These are phyloP conservation scores for Magnaporthiopsis rhizophila DNA, from an alignment of 2,329 filamentous ascomycete genomes.

Conservation along the genomic window DNA sequence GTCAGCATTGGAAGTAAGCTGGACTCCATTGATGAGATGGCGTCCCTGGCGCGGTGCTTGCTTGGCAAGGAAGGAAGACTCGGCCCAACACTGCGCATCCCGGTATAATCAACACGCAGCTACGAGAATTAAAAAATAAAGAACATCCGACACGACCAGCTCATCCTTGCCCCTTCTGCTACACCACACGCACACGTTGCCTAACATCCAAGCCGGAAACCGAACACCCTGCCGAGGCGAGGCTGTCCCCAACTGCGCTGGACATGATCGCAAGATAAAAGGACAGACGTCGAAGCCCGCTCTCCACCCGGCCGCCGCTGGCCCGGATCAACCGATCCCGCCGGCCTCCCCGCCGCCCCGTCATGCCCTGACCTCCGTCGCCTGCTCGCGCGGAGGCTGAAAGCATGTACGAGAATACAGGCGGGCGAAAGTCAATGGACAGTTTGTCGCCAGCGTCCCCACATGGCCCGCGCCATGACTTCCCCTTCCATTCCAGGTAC, in stretches of 20 bases:
- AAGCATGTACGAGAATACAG: slow-evolving; percentile 52
- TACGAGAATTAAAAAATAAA: background rate
- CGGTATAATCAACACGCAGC: background rate
- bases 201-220: no score
- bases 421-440: slow-evolving; percentile 57
- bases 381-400: slow-evolving; percentile 1
- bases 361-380: slow-evolving; percentile 5
- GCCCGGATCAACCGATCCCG: background rate
- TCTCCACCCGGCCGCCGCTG: background rate
- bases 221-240: background rate
- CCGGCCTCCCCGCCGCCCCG: slow-evolving; percentile 1
- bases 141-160: background rate
- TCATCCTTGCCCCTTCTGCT: background rate
- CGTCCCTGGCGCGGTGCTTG: slow-evolving; percentile 2
- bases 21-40: slow-evolving; percentile 5
- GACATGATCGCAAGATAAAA: background rate
- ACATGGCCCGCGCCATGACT: slow-evolving; percentile 42
- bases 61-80: background rate
- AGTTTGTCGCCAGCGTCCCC: slow-evolving; percentile 50
- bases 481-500: slow-evolving; percentile 49
- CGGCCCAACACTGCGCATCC: background rate
- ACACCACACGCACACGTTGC: background rate
- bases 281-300: background rate
- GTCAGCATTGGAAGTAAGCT: background rate
- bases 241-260: background rate